Evolutionary conservation across 139 green algal species (phyloP).

Genomic region (Picochlorum sp.): DNA sequence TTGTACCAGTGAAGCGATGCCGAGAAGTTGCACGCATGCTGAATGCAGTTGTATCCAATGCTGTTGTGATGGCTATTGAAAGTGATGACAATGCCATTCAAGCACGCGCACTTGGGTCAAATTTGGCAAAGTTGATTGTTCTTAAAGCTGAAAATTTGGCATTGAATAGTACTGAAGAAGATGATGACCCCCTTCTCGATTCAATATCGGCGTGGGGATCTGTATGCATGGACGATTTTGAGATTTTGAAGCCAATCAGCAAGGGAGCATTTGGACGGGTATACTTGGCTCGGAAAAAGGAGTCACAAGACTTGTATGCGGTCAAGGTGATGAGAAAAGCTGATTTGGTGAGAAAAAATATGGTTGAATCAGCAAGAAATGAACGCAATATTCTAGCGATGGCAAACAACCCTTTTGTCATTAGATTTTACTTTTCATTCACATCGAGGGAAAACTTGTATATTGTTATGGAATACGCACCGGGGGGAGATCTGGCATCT

Average conservation of each 20-base stretch:
- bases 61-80: not conserved
- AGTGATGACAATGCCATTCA: not conserved
- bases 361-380: conserved; percentile 79
- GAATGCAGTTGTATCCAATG: not conserved
- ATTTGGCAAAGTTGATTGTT: not conserved
- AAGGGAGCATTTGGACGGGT: conserved; percentile 87
- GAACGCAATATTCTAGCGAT: conserved; percentile 91
- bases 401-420: conserved; percentile 79
- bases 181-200: not conserved
- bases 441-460: conserved; percentile 85
- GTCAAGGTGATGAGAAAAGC: conserved; percentile 87
- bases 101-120: not conserved
- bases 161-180: not conserved
- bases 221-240: conserved; percentile 82
- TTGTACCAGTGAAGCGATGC: conserved; percentile 27
- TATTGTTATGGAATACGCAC: conserved; percentile 96
- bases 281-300: conserved; percentile 81
- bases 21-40: conserved; percentile 17
- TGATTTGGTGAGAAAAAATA: conserved; percentile 93
- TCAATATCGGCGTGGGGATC: not conserved
- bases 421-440: conserved; percentile 91
- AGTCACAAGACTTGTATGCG: conserved; percentile 67
- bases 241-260: conserved; percentile 92
- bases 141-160: not conserved
- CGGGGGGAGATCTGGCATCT: conserved; percentile 75